phyloP scores from a whole-genome alignment of 805 yeast species.

The Monosporozyma unispora region DNA sequence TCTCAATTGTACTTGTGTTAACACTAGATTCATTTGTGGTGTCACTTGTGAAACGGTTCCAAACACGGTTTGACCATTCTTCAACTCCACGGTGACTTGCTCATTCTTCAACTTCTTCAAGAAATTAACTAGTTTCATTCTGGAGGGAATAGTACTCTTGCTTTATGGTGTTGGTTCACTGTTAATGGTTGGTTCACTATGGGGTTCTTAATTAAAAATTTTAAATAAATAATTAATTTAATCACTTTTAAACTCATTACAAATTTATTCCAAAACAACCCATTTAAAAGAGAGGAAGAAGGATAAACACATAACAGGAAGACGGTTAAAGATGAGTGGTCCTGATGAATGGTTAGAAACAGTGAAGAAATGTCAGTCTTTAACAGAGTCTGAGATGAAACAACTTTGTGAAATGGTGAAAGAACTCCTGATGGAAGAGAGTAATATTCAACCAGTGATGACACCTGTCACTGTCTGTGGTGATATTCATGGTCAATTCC shows the following conservation, averaged over 20 bases:
- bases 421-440: conserved; percentile 90
- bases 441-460: conserved; percentile 88
- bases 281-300: too few relatives aligned
- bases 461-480: conserved; percentile 95
- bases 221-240: not conserved
- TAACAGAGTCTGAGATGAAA: conserved; percentile 91
- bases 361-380: conserved; percentile 78
- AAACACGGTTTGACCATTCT: conserved; percentile 78
- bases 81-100: conserved; percentile 82
- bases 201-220: not conserved
- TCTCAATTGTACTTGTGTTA: conserved; percentile 74
- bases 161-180: not conserved
- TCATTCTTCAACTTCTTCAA: conserved; percentile 79
- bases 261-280: not conserved
- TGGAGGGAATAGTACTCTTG: not conserved
- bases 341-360: conserved; percentile 97
- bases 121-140: conserved; percentile 39
- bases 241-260: too few relatives aligned
- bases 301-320: too few relatives aligned
- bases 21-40: conserved; percentile 82
- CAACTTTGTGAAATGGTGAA: conserved; percentile 92
- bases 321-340: conserved; percentile 32
- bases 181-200: not conserved
- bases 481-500: conserved; percentile 97
- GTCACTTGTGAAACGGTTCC: conserved; percentile 81